Conservation (phyloP, 2,329 filamentous ascomycete species). For the Colletotrichum cordylinicola region DNA sequence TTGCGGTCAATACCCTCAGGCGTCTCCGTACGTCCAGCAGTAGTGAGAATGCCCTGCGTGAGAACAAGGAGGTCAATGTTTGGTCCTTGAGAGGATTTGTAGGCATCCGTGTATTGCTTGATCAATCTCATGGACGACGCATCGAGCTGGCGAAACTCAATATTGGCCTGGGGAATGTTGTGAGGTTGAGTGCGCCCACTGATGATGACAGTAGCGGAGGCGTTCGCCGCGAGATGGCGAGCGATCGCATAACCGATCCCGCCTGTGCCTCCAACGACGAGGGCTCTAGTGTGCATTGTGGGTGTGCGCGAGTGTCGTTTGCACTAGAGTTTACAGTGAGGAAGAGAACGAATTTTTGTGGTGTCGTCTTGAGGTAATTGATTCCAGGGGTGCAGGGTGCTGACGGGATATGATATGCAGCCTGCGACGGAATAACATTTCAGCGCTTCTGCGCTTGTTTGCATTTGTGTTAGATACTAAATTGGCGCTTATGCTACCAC, state of each 20-base stretch:
- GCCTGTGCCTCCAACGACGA: slow-evolving; percentile 40
- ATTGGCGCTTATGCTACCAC: too few relatives aligned
- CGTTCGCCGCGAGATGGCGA: slow-evolving; percentile 31
- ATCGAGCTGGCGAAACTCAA: slow-evolving; percentile 36
- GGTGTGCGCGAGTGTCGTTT: neutral
- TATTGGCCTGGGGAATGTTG: slow-evolving; percentile 34
- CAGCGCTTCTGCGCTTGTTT: too few relatives aligned
- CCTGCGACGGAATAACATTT: too few relatives aligned
- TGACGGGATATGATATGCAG: too few relatives aligned
- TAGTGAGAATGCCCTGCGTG: slow-evolving; percentile 42
- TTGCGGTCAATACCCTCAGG: slow-evolving; percentile 50
- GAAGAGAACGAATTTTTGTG: neutral
- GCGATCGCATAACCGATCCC: slow-evolving; percentile 42
- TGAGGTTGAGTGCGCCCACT: slow-evolving; percentile 36
- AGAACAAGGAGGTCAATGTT: slow-evolving; percentile 44
- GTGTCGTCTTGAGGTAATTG: accelerated
- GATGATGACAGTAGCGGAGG: slow-evolving; percentile 34
- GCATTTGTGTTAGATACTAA: too few relatives aligned
- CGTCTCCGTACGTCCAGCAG: slow-evolving; percentile 42
- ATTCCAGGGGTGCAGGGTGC: neutral
- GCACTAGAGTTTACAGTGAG: accelerated
- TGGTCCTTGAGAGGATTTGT: slow-evolving; percentile 28
- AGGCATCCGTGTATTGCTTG: slow-evolving; percentile 34
- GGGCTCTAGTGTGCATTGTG: neutral
- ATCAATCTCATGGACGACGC: slow-evolving; percentile 38